Conservation (phyloP, 1,284 basidiomycete genomes). For the Sphagnurus paluster region DNA sequence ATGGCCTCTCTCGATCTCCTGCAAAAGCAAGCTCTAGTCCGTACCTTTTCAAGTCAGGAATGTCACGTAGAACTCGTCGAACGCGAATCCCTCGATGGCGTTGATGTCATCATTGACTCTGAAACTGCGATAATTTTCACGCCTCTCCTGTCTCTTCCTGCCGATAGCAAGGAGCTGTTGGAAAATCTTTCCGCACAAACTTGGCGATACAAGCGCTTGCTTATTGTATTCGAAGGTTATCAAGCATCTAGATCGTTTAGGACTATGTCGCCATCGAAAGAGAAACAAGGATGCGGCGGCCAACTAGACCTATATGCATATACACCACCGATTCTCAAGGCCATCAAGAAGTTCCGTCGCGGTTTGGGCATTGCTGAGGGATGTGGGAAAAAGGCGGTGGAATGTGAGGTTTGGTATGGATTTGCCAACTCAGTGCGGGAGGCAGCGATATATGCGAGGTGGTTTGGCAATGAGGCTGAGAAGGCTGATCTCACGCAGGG, state of each 20-base stretch:
- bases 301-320: constrained; percentile 42
- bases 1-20: constrained; percentile 66
- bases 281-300: constrained; percentile 8
- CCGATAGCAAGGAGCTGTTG: constrained; percentile 43
- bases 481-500: constrained; percentile 40
- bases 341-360: constrained; percentile 61
- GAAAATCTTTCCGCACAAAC: constrained; percentile 46
- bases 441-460: constrained; percentile 51
- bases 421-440: constrained; percentile 62
- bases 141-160: constrained; percentile 57
- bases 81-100: constrained; percentile 52
- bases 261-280: constrained; percentile 14
- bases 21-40: constrained; percentile 61
- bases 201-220: constrained; percentile 55
- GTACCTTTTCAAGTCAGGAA: constrained; percentile 41
- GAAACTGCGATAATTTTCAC: constrained; percentile 56
- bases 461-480: constrained; percentile 58
- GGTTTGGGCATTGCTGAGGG: constrained; percentile 61
- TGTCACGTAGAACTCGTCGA: constrained; percentile 60
- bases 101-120: constrained; percentile 60
- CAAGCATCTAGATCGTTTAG: constrained; percentile 41
- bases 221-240: constrained; percentile 68
- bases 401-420: constrained; percentile 46
- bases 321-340: constrained; percentile 63
- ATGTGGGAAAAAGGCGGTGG: constrained; percentile 44